A percentile compares a stretch with the other conserved stretches of the same genome.
These are phyloP conservation scores for Fonsecaea erecta DNA, from an alignment of 2,329 filamentous ascomycete species.

Conservation along the genomic window DNA sequence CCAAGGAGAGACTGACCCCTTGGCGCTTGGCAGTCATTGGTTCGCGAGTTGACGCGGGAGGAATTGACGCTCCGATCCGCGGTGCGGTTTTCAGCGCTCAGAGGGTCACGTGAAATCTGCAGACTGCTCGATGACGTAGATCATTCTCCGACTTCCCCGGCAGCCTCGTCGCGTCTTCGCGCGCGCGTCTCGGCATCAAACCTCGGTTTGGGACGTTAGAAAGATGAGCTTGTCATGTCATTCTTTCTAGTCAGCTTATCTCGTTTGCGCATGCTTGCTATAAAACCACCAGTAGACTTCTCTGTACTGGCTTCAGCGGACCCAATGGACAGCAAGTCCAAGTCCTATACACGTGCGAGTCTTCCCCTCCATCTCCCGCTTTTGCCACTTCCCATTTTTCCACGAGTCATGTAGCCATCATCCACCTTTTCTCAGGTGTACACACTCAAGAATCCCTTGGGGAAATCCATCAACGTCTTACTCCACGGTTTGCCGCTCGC, in stretches of 20 bases:
- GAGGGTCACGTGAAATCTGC: too few species aligned
- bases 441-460: slow-evolving; percentile 14
- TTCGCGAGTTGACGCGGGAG: too few species aligned
- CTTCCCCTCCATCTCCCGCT: not conserved
- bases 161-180: too few species aligned
- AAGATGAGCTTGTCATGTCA: not conserved
- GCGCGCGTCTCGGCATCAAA: too few species aligned
- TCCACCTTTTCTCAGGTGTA: not conserved
- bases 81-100: too few species aligned
- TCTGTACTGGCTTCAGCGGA: not conserved
- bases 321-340: not conserved
- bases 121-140: too few species aligned
- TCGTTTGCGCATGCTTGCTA: not conserved
- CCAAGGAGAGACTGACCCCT: too few species aligned
- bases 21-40: too few species aligned
- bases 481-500: slow-evolving; percentile 13
- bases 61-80: too few species aligned
- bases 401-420: not conserved
- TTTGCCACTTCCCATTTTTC: not conserved
- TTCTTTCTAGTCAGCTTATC: not conserved
- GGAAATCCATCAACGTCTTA: slow-evolving; percentile 6
- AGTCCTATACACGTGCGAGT: not conserved
- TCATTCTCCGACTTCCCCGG: too few species aligned
- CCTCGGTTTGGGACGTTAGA: not conserved
- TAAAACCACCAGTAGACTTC: not conserved